phyloP scores from a whole-genome alignment of 2,329 filamentous ascomycete genomes.

The Cytospora schulzeri region DNA sequence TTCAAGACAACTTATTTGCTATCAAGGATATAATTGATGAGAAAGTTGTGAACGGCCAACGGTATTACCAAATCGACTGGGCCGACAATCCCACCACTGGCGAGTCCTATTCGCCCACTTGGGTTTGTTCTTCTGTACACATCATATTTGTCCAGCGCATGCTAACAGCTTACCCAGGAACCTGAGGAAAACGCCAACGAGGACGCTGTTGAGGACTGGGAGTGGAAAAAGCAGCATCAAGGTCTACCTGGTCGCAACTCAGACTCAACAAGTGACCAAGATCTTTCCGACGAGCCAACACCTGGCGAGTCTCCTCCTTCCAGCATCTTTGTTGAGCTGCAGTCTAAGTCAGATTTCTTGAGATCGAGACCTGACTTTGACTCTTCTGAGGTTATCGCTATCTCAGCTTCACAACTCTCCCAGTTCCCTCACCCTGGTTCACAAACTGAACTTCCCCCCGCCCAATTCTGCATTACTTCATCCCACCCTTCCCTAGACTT shows the following conservation, averaged over 20 bases:
- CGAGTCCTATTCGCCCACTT: conserved; percentile 49
- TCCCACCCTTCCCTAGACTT: conserved; percentile 29
- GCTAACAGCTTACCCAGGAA: conserved; percentile 29
- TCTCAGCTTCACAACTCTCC: conserved; percentile 25
- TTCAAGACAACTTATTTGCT: conserved; percentile 28
- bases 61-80: conserved; percentile 60
- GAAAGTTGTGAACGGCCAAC: conserved; percentile 35
- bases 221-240: conserved; percentile 30
- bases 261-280: not conserved
- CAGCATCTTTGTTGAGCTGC: conserved; percentile 22
- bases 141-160: not conserved
- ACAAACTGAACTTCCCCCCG: conserved; percentile 20
- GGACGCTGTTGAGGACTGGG: conserved; percentile 36
- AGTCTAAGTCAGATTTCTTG: conserved; percentile 26
- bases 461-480: conserved; percentile 22
- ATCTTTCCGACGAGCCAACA: conserved; percentile 9
- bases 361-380: conserved; percentile 29
- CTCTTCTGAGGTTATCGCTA: conserved; percentile 28
- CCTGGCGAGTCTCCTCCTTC: conserved; percentile 2
- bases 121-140: conserved; percentile 43
- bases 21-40: conserved; percentile 43
- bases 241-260: conserved; percentile 10
- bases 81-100: conserved; percentile 53
- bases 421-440: conserved; percentile 7
- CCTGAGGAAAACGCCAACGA: conserved; percentile 35